Conservation (phyloP, 768 basidiomycete genomes). For the Serendipita sp. region DNA sequence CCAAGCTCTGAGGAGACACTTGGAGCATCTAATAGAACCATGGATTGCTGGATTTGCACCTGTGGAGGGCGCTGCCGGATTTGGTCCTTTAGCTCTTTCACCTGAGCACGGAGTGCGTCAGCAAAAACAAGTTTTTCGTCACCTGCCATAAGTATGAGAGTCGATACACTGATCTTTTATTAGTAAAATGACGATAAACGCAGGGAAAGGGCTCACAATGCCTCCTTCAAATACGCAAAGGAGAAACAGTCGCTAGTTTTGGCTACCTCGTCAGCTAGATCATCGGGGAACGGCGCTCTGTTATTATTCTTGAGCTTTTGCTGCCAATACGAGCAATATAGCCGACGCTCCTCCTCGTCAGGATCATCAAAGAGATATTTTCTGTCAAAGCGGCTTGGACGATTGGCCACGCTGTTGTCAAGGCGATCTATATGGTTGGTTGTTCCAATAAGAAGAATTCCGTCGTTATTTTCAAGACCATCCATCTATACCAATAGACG, state of each 20-base stretch:
- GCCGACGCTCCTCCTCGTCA: conserved; percentile 38
- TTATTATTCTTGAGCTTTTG: conserved; percentile 49
- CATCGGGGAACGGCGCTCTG: conserved; percentile 49
- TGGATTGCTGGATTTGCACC: background rate
- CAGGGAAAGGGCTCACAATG: conserved; percentile 39
- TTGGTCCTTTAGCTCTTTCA: conserved; percentile 32
- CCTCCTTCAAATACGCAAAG: conserved; percentile 82
- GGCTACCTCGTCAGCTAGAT: conserved; percentile 43
- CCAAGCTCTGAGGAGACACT: background rate
- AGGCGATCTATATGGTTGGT: conserved; percentile 75
- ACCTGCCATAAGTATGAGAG: conserved; percentile 48
- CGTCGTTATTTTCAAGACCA: conserved; percentile 64
- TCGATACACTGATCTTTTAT: conserved; percentile 39
- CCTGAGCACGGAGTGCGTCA: conserved; percentile 28
- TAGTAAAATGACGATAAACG: background rate
- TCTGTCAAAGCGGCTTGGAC: conserved; percentile 74
- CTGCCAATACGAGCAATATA: conserved; percentile 71
- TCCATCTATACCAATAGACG: conserved; percentile 23
- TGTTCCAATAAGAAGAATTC: conserved; percentile 57
- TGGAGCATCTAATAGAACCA: background rate
- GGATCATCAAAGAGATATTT: conserved; percentile 80
- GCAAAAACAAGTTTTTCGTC: conserved; percentile 31
- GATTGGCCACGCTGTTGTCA: conserved; percentile 56
- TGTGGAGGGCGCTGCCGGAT: conserved; percentile 19
- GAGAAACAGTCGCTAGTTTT: conserved; percentile 49